Base-by-base conservation (phyloP, 805 yeast species). In the Kodamaea jinghongensis region DNA sequence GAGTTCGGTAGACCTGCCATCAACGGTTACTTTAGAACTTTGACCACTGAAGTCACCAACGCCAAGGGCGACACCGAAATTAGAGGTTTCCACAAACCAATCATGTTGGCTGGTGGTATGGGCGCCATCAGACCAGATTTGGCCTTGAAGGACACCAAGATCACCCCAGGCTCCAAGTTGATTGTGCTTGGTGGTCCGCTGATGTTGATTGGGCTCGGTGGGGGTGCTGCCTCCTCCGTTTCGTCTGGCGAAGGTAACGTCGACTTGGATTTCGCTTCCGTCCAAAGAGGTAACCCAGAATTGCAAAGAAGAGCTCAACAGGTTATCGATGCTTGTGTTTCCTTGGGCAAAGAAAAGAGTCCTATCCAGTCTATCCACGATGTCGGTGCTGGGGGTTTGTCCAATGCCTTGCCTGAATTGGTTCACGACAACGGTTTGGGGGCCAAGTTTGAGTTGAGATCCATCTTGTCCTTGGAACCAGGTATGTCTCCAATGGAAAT, bases 401-500 rank as follows among this genome's bases (percentile, higher is more conserved):
- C 97, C 14, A 93, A 93, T 56, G 99, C 99, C 6, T 72, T 93
- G 52, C 97, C 99, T 7, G 99, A 93, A 68, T 75, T 93, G 49
- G 99, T 93, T 17, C 97, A 93, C 58, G 99, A 93, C 63, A 93
- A 93, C 61, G 93, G 86, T 49, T 75, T 93, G 47, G 99, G 99
- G 61, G 99, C 96, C 20, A 74, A 62, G 48, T 93, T 93, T 48
- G 96, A 93, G 64, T 75, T 93, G 49, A 81, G 99, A 66, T 85
- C 90, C 41, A 83, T 93, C 42, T 78, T 95, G 41, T 83, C 89
- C 27, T 76, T 89, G 49, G 99, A 93, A 64, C 95, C 96, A 35
- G 95, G 97, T 43, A 88, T 93, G 97, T 91, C 98, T 4, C 98
- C 99, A 41, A 87, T 93, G 96, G 99, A 93, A 71, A 88, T 93